These are phyloP conservation scores for Tetracladium marchalianum DNA, from an alignment of 495 filamentous ascomycete genomes.

Conservation along the genomic window DNA sequence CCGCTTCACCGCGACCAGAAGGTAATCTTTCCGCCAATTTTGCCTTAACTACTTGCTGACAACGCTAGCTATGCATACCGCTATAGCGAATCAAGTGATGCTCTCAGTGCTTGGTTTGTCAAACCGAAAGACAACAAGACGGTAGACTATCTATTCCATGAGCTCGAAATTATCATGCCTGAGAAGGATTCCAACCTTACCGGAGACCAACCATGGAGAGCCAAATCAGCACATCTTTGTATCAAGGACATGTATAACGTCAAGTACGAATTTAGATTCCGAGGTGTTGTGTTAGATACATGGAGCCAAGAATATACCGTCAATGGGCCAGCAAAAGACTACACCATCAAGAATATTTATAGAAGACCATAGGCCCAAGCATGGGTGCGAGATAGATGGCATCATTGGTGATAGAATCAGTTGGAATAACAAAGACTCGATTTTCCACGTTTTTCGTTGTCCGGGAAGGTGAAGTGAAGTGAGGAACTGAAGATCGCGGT, in stretches of 20 bases:
- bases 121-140: conserved; percentile 41
- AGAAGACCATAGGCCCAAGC: conserved; percentile 12
- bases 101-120: conserved; percentile 58
- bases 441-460: no score
- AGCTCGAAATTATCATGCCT: conserved; percentile 26
- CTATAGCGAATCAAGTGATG: conserved; percentile 42
- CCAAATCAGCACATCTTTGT: conserved; percentile 52
- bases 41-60: conserved; percentile 16
- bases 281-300: conserved; percentile 35
- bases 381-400: neutral
- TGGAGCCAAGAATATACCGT: conserved; percentile 53
- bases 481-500: neutral
- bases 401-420: neutral
- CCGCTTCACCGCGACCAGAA: conserved; percentile 37
- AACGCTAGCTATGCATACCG: conserved; percentile 41
- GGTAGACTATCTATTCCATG: conserved; percentile 60
- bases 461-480: neutral
- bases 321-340: conserved; percentile 60
- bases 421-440: neutral
- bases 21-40: conserved; percentile 24
- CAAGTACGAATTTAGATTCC: conserved; percentile 49
- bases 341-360: conserved; percentile 44
- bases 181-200: neutral
- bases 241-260: conserved; percentile 55
- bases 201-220: conserved; percentile 34